phyloP scores from a whole-genome alignment of 2,329 filamentous ascomycete genomes.

The Lachnellula cervina region DNA sequence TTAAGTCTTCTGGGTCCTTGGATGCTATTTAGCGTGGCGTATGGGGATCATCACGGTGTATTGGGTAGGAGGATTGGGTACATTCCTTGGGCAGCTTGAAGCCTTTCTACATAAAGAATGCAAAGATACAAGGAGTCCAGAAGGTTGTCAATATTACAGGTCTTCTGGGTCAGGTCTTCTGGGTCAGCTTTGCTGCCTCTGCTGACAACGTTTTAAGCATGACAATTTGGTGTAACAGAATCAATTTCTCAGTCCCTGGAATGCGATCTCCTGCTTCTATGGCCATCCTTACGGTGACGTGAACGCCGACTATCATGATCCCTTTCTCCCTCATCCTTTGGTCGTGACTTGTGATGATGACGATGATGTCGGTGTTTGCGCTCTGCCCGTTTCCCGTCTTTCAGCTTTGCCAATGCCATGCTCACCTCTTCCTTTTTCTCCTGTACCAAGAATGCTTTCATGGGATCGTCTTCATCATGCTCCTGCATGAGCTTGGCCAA shows the following conservation, averaged over 20 bases:
- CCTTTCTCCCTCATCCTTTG: constrained; percentile 10
- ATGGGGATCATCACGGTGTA: not conserved
- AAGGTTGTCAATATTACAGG: too few species aligned
- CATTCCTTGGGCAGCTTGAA: too few species aligned
- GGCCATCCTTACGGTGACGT: constrained; percentile 12
- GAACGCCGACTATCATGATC: constrained; percentile 8
- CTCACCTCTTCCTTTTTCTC: constrained; percentile 89
- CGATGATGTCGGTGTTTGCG: constrained; percentile 22
- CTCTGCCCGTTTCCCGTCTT: constrained; percentile 27
- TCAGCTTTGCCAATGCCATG: constrained; percentile 56
- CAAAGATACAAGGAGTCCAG: too few species aligned
- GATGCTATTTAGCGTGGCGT: constrained; percentile 24
- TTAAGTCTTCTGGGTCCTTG: constrained; percentile 13
- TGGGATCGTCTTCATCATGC: constrained; percentile 93
- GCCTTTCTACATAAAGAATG: too few species aligned
- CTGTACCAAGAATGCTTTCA: constrained; percentile 86
- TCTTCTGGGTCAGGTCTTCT: too few species aligned
- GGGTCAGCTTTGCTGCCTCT: not conserved
- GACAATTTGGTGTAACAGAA: not conserved
- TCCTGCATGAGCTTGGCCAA: constrained; percentile 68
- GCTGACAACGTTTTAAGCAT: not conserved
- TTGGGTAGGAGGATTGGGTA: not conserved
- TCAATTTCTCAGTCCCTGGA: constrained; percentile 11
- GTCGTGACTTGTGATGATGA: constrained; percentile 23
- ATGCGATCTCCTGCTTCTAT: constrained; percentile 15